Base-by-base conservation (phyloP, 768 basidiomycete genomes). In the Antrodiella citrinella region DNA sequence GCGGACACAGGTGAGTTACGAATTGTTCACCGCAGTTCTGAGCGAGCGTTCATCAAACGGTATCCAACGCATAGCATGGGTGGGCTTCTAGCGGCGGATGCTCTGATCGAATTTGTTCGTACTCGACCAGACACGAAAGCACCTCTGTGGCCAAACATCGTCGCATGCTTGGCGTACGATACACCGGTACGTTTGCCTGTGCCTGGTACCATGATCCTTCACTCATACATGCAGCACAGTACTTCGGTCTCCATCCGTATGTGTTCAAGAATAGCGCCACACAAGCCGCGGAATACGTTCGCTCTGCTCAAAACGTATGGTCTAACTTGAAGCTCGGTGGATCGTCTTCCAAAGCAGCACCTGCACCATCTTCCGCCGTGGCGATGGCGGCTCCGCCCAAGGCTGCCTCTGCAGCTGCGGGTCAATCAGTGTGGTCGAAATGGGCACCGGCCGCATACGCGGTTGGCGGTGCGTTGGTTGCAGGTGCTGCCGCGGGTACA, bases 71-170 rank as follows among this genome's bases (percentile, higher is more conserved):
- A n/a, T 58, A 94, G 93, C 62, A 96, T 96, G 93, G 93, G 93
- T 19, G 93, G 93, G 2, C 69, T 96, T 19, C 74, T 97, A 2
- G 85, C 85, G 22, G 90, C 93, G 2, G 94, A 97, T 59, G 79
- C 87, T 3, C 67, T 92, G 24, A 65, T 84, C 22, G 86, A 83
- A 60, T 86, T 96, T 51, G 69, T 79, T 26, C 73, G 77, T 13
- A 72, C 82, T 24, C 74, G 86, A 19, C 81, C 86, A 4, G 82
- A 89, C 55, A 68, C 69, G 45, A 62, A 66, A 10, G 80, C 81
- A 2, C 82, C 86, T 0, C 65, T 95, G 3, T 97, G 93, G 93
- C 94, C 93, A 1, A 82, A 78, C 47, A 86, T 96, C 49, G 76
- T 94, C 20, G 92, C 84, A 0, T 84, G 82, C 54, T 70, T 91